These are phyloP conservation scores for Fusarium keratoplasticum DNA, from an alignment of 2,329 filamentous ascomycete species.

Conservation along the genomic window DNA sequence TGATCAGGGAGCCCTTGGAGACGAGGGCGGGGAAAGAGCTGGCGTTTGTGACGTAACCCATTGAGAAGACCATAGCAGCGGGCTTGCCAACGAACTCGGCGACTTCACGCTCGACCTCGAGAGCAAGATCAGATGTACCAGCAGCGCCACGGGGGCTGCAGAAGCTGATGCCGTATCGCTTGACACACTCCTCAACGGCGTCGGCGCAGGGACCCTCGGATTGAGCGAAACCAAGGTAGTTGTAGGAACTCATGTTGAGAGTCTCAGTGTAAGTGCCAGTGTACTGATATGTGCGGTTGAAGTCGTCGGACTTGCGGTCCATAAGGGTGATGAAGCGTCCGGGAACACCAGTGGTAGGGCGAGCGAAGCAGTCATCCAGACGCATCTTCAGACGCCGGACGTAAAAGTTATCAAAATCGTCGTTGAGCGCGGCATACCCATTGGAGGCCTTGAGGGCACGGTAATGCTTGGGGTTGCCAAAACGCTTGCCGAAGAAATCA, in stretches of 20 bases:
- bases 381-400: constrained; percentile 91
- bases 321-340: constrained; percentile 93
- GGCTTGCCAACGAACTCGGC: constrained; percentile 95
- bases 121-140: constrained; percentile 86
- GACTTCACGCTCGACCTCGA: constrained; percentile 90
- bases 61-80: constrained; percentile 95
- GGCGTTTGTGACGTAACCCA: constrained; percentile 98
- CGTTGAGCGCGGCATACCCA: constrained; percentile 95
- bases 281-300: constrained; percentile 89
- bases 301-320: constrained; percentile 90
- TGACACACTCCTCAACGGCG: constrained; percentile 85
- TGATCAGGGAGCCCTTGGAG: constrained; percentile 91
- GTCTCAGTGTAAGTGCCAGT: constrained; percentile 94
- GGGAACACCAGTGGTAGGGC: constrained; percentile 92
- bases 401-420: constrained; percentile 99
- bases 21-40: constrained; percentile 92
- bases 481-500: constrained; percentile 98
- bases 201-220: constrained; percentile 97
- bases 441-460: constrained; percentile 83
- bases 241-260: constrained; percentile 99
- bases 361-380: constrained; percentile 96
- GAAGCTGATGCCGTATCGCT: constrained; percentile 85
- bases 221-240: constrained; percentile 98
- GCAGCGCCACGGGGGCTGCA: constrained; percentile 85
- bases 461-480: constrained; percentile 85